Conservation (phyloP, 495 filamentous ascomycete genomes). For the Choiromyces venosus region DNA sequence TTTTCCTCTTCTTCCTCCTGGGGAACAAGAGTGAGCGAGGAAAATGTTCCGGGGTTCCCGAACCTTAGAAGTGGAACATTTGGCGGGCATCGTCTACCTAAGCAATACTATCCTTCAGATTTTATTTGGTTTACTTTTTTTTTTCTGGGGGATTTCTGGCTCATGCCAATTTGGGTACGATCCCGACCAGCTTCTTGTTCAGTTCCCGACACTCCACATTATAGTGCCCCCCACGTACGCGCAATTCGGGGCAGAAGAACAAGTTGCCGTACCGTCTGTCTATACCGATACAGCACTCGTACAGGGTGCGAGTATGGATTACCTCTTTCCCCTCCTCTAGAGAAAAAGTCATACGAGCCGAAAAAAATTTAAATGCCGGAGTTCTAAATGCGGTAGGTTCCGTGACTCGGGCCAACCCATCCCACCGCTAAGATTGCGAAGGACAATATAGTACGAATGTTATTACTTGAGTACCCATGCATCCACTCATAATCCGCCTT, state of each 20-base stretch:
- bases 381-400: neutral
- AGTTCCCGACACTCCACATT: neutral
- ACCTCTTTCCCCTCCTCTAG: neutral
- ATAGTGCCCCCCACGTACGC: neutral
- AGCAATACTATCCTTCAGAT: neutral
- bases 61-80: neutral
- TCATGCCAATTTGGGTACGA: neutral
- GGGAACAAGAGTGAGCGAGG: neutral
- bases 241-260: neutral
- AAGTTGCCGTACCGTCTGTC: neutral
- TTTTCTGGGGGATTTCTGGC: neutral
- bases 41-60: neutral
- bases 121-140: neutral
- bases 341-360: neutral
- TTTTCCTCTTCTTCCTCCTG: neutral
- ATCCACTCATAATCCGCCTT: neutral
- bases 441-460: neutral
- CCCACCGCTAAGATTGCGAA: neutral
- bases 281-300: too few relatives aligned
- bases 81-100: neutral
- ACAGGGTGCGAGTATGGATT: neutral
- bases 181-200: neutral
- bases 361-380: neutral
- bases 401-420: neutral
- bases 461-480: neutral